Base-by-base conservation (phyloP, 768 basidiomycete genomes). In the Podaxis rugospora region DNA sequence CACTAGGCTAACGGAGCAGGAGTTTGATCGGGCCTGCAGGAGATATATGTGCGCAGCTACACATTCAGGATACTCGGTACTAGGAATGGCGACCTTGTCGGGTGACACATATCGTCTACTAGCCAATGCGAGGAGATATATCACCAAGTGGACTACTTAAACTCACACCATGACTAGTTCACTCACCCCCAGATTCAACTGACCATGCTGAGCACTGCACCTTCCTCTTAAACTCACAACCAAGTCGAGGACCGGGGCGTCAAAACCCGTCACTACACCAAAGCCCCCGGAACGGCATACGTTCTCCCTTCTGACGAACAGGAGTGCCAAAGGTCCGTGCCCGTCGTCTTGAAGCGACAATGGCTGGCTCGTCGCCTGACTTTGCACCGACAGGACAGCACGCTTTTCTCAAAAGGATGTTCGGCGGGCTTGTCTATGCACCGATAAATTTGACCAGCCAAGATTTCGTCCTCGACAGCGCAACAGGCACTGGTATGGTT, bases 271-370 rank as follows among this genome's bases (percentile, higher is more conserved):
- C 40, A 18, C 3, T 40, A 40, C 39, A 40, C 13, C 11, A n/a
- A 13, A 40, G 39, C 39, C 11, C 39, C 39, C 11, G 39, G 39
- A 40, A 40, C 39, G 16, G 39, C 39, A 40, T 67, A 88, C 71
- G 18, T 82, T 7, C 46, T 47, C 46, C 46, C 46, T 13, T 47
- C 46, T 47, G 46, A 47, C 21, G 46, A 47, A 9, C 6, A 47
- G 18, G 44, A 47, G 21, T 5, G 44, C 16, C 16, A 18, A 4
- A 47, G 46, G 46, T 47, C 21, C 5, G 2, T 25, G 9, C 9
- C 21, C 18, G 1, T 9, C 23, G 9, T 10, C 18, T 9, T 47
- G 16, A 18, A 47, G 3, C 47, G n/a, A 23, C 11, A 11, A 5
- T 25, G 47, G 21, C 47, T 11, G 11, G 21, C 46, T 47, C 18